Base-by-base conservation (phyloP, 1,284 basidiomycete genomes). In the Puccinia polysora region DNA sequence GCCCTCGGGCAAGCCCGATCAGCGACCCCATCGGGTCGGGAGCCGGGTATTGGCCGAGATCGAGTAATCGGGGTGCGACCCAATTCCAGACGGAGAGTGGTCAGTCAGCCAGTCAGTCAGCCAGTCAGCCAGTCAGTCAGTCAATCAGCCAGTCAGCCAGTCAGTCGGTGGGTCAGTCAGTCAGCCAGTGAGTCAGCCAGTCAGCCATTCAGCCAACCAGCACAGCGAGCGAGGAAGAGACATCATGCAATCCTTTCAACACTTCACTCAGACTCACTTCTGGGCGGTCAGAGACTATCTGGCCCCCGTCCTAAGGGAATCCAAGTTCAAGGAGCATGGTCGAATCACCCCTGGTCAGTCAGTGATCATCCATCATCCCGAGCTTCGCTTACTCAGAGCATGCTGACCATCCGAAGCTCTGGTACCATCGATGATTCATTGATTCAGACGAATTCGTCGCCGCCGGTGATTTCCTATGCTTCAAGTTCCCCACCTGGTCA, bases 321-420 rank as follows among this genome's bases (percentile, higher is more conserved):
- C 90, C 83, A 97, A 97, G 81, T 98, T 98, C 84, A 97, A 96
- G 81, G 95, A 98, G 81, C 91, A 97, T 79, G 95, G 95, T 12
- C 84, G 94, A 69, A 95, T 96, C 78, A 97, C 90, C 18, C 94
- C 93, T 75, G 93, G 92, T 95, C 75, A 63, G 86, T 80, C n/a
- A 14, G 23, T 28, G 52, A 65, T 23, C 77, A 79, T 68, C 79
- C 77, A 28, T 73, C 7, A 18, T 23, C 50, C 43, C 23, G n/a
- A 14, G 36, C 2, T 63, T 23, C 23, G 45, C 40, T 62, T 8
- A 62, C 36, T 67, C 15, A 50, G 28, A 12, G 28, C 52, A 53
- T 18, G 28, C n/a, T 12, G 15, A 5, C 12, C 52, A 28, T 53
- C 2, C 25, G 74, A 55, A 55, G 12, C 5, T 40, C 34, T 10